Evolutionary conservation across 352 stramenopile species (phyloP), one percentile per base, ranked within the genome.

Genomic region (Phytophthora meadii): DNA sequence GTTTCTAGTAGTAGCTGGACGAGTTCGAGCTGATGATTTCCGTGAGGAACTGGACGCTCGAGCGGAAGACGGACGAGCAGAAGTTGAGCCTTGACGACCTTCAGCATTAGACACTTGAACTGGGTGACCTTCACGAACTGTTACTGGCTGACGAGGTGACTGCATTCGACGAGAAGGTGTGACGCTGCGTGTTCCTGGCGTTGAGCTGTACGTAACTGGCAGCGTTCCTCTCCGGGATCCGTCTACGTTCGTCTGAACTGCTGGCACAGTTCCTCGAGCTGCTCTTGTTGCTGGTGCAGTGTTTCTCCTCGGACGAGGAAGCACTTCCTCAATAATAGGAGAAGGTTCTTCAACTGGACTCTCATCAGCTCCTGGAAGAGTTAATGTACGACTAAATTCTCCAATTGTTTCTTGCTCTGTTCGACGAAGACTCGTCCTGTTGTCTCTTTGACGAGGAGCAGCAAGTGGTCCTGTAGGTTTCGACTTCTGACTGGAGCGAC

Each of bases 331-430:
- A 2, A 55, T 56, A 10, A 64, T 14, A 12, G 66, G 54, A 1
- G 66, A 67, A 0, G 42, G 56, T 6, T 74, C 66, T 52, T 67
- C 61, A 12, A 68, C 51, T 8, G 42, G 49, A 42, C n/a, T 56
- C 3, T 74, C 66, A n/a, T 70, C 51, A 5, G 61, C 42, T 50
- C 49, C 49, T 22, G 66, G 66, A 19, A 74, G n/a, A 2, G 37
- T 54, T 54, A 74, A 61, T 27, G 61, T 74, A 2, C 61, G 61
- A 40, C 54, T 59, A 30, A 74, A 70, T 24, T 74, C 66, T 5
- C 66, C 66, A n/a, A 74, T 70, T 1, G 66, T 74, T 50, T 74
- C 54, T 28, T 74, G 66, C 25, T 74, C 61, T 11, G 66, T 74
- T 7, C 61, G 61, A 44, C 61, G 54, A 6, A 74, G 61, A 57